Percentiles rank a stretch among this genome's conserved stretches.
phyloP scores from a whole-genome alignment of 768 basidiomycete genomes.

The Boletus bicolor region DNA sequence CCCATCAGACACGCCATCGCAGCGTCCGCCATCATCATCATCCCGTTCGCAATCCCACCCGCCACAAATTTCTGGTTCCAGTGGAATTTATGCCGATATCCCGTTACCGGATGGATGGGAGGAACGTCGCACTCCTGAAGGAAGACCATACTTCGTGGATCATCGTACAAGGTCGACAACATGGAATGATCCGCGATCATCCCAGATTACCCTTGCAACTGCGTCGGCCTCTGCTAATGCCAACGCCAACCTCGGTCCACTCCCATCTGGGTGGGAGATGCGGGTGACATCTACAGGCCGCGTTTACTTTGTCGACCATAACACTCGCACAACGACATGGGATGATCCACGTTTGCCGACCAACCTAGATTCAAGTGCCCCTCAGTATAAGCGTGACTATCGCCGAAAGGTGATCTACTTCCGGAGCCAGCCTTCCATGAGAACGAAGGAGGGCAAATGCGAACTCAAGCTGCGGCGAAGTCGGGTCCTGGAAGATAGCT shows the following conservation, averaged over 20 bases:
- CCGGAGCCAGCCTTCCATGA: constrained; percentile 84
- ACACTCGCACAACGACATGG: constrained; percentile 86
- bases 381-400: constrained; percentile 96
- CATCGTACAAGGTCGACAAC: constrained; percentile 85
- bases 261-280: constrained; percentile 96
- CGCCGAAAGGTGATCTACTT: constrained; percentile 90
- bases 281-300: constrained; percentile 78
- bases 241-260: constrained; percentile 66
- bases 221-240: constrained; percentile 42
- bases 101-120: constrained; percentile 91
- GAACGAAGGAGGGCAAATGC: constrained; percentile 74
- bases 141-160: constrained; percentile 71
- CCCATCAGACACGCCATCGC: constrained; percentile 24
- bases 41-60: constrained; percentile 18
- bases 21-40: constrained; percentile 8
- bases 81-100: constrained; percentile 47
- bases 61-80: constrained; percentile 31
- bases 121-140: constrained; percentile 86
- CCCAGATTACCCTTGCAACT: constrained; percentile 46
- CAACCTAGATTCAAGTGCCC: constrained; percentile 79
- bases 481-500: constrained; percentile 85
- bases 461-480: constrained; percentile 80
- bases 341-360: constrained; percentile 88
- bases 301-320: constrained; percentile 94
- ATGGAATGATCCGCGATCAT: constrained; percentile 80